Conservation (phyloP, 2,329 filamentous ascomycete species). For the Trichocomaceae sp. region DNA sequence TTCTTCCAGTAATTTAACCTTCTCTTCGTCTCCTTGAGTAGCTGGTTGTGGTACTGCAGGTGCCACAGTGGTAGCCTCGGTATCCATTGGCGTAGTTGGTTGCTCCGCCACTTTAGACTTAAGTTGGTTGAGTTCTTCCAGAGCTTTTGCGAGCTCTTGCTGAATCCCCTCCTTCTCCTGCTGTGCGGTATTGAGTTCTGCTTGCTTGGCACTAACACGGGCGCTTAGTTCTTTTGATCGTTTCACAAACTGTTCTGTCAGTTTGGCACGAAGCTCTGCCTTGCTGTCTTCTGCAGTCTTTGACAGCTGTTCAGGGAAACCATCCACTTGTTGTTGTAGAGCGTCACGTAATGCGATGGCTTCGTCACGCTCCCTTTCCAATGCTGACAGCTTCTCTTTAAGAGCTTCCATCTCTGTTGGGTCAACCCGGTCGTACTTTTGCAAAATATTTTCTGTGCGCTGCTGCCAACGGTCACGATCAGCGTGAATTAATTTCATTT, state of each 20-base stretch:
- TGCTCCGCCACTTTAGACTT: constrained; percentile 49
- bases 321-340: constrained; percentile 46
- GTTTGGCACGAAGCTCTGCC: constrained; percentile 43
- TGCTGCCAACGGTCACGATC: constrained; percentile 95
- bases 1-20: constrained; percentile 56
- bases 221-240: constrained; percentile 58
- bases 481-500: constrained; percentile 80
- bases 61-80: constrained; percentile 47
- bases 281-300: constrained; percentile 41
- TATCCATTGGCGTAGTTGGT: constrained; percentile 29
- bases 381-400: constrained; percentile 64
- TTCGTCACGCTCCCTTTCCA: constrained; percentile 64
- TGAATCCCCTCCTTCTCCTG: constrained; percentile 65
- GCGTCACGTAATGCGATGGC: constrained; percentile 48
- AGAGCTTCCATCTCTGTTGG: constrained; percentile 86
- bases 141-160: constrained; percentile 57
- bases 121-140: constrained; percentile 49
- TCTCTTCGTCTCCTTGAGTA: constrained; percentile 42
- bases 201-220: constrained; percentile 51
- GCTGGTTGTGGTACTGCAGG: constrained; percentile 17
- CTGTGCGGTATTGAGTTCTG: constrained; percentile 41
- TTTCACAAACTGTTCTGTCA: constrained; percentile 49
- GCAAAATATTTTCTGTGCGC: constrained; percentile 88
- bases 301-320: constrained; percentile 44
- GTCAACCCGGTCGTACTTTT: constrained; percentile 92